Evolutionary conservation across 2,329 filamentous ascomycete genomes (phyloP).

Genomic region (Aciculosporium take): DNA sequence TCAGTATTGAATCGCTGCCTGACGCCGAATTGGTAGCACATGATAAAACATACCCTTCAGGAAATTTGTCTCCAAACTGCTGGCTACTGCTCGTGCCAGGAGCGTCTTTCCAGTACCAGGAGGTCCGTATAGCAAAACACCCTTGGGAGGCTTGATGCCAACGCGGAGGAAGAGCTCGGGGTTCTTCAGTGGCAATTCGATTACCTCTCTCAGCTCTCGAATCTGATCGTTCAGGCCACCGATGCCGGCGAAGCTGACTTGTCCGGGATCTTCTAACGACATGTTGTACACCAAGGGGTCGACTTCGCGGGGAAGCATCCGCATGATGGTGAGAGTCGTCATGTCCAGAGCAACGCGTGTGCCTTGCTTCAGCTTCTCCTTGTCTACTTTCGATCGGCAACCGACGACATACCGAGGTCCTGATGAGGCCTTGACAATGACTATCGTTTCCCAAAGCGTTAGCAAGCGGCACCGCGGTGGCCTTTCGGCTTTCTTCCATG

Average conservation of each 20-base stretch:
- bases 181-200: constrained; percentile 95
- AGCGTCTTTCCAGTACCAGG: constrained; percentile 96
- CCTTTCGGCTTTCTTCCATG: not conserved
- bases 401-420: constrained; percentile 96
- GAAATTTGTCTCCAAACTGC: constrained; percentile 95
- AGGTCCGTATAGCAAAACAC: constrained; percentile 87
- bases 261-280: constrained; percentile 94
- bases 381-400: constrained; percentile 96
- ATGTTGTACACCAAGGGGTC: constrained; percentile 99
- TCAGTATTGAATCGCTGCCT: constrained; percentile 10
- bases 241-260: constrained; percentile 95
- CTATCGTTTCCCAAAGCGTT: constrained; percentile 30
- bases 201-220: constrained; percentile 89
- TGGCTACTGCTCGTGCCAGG: constrained; percentile 85
- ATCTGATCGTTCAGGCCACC: constrained; percentile 98
- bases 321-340: constrained; percentile 99
- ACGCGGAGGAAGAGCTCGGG: constrained; percentile 93
- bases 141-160: constrained; percentile 97
- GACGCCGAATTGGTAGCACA: not conserved
- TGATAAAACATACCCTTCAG: constrained; percentile 56
- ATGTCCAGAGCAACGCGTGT: constrained; percentile 96
- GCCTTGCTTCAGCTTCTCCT: constrained; percentile 92
- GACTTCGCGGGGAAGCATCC: constrained; percentile 96
- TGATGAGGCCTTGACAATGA: constrained; percentile 96
- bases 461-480: constrained; percentile 4